Percentiles rank a stretch among this genome's conserved stretches.
Conservation (phyloP, 2,329 filamentous ascomycete species). For the Ophiocordyceps robertsii region DNA sequence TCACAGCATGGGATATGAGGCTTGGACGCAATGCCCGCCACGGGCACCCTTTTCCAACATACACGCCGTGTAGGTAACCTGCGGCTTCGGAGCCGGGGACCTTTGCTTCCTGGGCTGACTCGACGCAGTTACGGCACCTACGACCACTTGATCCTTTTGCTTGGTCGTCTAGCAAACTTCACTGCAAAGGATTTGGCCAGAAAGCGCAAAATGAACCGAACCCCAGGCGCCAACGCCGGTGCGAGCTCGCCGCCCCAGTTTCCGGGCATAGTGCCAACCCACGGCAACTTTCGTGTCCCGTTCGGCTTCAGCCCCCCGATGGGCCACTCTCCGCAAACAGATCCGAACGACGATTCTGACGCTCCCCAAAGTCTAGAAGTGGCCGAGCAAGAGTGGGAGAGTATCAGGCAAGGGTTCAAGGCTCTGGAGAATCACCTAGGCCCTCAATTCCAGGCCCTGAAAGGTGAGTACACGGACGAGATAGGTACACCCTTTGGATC, state of each 20-base stretch:
- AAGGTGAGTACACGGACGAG: conserved; percentile 49
- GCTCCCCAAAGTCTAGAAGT: conserved; percentile 50
- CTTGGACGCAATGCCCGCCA: conserved; percentile 81
- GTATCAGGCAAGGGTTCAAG: conserved; percentile 58
- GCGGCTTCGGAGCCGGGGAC: neutral
- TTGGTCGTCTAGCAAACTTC: conserved; percentile 71
- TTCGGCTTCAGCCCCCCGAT: conserved; percentile 40
- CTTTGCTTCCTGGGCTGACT: conserved; percentile 10
- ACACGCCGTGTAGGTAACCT: conserved; percentile 49
- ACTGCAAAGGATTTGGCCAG: conserved; percentile 61
- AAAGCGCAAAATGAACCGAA: conserved; percentile 50
- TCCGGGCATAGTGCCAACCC: conserved; percentile 40
- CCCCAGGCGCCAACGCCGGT: conserved; percentile 13
- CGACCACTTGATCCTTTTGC: conserved; percentile 72
- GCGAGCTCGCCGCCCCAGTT: conserved; percentile 31
- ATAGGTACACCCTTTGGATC: conserved; percentile 66
- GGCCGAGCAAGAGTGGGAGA: conserved; percentile 69
- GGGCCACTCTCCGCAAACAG: conserved; percentile 27
- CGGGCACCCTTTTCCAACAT: conserved; percentile 64
- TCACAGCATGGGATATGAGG: conserved; percentile 59
- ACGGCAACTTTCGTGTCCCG: conserved; percentile 34
- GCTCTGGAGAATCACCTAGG: conserved; percentile 54
- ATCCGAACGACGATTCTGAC: conserved; percentile 37
- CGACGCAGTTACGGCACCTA: conserved; percentile 65
- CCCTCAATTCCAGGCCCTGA: conserved; percentile 62